Evolutionary conservation across 2,329 filamentous ascomycete genomes (phyloP), one percentile per base, ranked within the genome.

Genomic region (Neofusicoccum kwambonambiense): DNA sequence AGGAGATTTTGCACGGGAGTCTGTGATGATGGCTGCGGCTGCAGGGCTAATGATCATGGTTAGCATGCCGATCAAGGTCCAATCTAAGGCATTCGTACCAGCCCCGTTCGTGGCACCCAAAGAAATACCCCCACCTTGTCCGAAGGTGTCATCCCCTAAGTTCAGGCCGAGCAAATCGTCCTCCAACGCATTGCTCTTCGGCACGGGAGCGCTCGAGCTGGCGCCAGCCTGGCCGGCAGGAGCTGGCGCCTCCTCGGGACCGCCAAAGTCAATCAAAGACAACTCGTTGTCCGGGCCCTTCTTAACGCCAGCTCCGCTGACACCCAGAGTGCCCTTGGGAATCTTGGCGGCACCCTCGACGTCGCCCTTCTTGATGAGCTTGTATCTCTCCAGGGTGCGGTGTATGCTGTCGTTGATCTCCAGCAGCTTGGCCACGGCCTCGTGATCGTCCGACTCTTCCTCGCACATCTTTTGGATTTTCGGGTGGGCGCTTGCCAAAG

Each of bases 381-480:
- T 96, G 78, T 98, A 99, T 69, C 95, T 84, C 79, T 98, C 92
- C 64, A 98, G 92, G 1, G 95, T 99, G 68, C 94, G 88, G 75
- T 98, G 92, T 86, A 99, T 99, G 79, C 93, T 97, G 78, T 99
- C 95, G 75, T 99, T 99, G 74, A 99, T 98, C 75, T 98, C 93
- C 64, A 99, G 85, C 11, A 99, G 83, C 78, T 97, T 97, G 49
- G 93, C 91, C 5, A 99, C 95, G 4, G 95, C 95, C 80, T 97
- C 95, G 67, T 93, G 89, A 74, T 99, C 95, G 67, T 98, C 94
- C 11, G 93, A 97, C 75, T 99, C 95, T 78, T 99, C 95, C 78
- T 98, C 94, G 74, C 94, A 98, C 94, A 99, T 99, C 80, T 92
- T 97, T 76, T 98, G 94, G 69, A 99, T 98, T 81, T 99, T 99